A percentile compares a stretch with the other conserved stretches of the same genome.
These are phyloP conservation scores for Candida loeiensis DNA, from an alignment of 805 yeast genomes.

Conservation along the genomic window DNA sequence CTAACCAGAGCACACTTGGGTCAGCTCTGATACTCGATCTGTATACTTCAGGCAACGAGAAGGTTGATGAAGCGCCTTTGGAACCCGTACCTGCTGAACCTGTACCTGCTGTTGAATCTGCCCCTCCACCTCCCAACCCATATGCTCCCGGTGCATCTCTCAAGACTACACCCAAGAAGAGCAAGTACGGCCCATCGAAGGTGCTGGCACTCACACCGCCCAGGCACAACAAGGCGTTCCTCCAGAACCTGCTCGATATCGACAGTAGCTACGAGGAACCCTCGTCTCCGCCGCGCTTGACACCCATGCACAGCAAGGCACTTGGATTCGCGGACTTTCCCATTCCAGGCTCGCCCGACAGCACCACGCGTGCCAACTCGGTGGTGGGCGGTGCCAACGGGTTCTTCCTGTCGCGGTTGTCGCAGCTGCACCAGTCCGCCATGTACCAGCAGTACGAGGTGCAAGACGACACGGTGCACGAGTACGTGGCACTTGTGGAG, in stretches of 20 bases:
- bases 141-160: constrained; percentile 32
- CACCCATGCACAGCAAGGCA: constrained; percentile 23
- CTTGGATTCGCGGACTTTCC: constrained; percentile 38
- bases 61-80: too few species aligned
- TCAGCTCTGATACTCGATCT: too few species aligned
- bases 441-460: constrained; percentile 45
- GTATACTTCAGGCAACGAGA: too few species aligned
- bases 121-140: constrained; percentile 23
- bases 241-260: constrained; percentile 4
- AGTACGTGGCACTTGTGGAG: constrained; percentile 39
- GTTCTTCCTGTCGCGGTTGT: constrained; percentile 36
- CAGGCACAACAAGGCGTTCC: constrained; percentile 1
- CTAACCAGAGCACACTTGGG: too few species aligned
- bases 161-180: constrained; percentile 14
- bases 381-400: constrained; percentile 35
- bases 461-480: constrained; percentile 42
- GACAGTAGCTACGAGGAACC: constrained; percentile 7
- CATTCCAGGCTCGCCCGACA: constrained; percentile 44
- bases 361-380: constrained; percentile 43
- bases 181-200: constrained; percentile 26
- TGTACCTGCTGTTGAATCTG: constrained; percentile 17
- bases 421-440: constrained; percentile 43
- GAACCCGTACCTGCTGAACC: constrained; percentile 8
- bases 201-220: background rate
- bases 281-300: constrained; percentile 12